Evolutionary conservation across 2,329 filamentous ascomycete species (phyloP), one percentile per base, ranked within the genome.

Genomic region (Fusarium sp.): DNA sequence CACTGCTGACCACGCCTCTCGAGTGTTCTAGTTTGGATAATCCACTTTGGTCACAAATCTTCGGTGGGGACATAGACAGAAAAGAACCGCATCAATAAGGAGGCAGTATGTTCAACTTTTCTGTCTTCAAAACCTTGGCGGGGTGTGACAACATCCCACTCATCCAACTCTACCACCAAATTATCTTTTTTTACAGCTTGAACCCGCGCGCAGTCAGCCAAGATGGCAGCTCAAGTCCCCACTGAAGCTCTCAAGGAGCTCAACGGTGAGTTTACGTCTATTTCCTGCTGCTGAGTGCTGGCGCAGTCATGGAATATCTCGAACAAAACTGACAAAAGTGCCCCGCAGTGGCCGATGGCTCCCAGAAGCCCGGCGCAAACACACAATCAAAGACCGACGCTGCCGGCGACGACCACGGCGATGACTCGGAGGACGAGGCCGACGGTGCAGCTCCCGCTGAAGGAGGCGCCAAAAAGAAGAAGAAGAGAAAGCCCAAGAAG

Each of bases 401-500:
- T 63, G 78, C 78, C 65, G 78, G 78, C 55, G 79, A 80, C 54
- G 79, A 82, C 14, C 82, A 84, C 43, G 80, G 77, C 53, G 83
- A 86, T 59, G 85, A 84, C 17, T 85, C 84, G 35, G 84, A 86
- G 45, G 85, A 85, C 10, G 83, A 82, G 23, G 85, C 84, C 30
- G 69, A 70, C 37, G 75, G 68, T 19, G 80, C 78, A 32, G 79
- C 78, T n/a, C 79, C 73, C 14, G 78, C 78, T 7, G 80, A 80
- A 67, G 77, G 72, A 20, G 75, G 68, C 13, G 73, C 76, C 56
- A 80, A 79, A 66, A 81, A 81, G 52, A 74, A 85, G 74, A 90
- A 88, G 78, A 92, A 92, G 81, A 93, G 92, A 84, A 93, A 93
- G 83, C 93, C 93, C 83, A 92, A 91, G 84, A 92, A 90, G 84